Percentiles rank a stretch among this genome's conserved stretches.
Evolutionary conservation across 129 eudicot species (phyloP).

Genomic region (sunflower (Helianthus annuus)): HanXRQr2.0-SUNRISE NC_035435.2:71300844-71301343

Average conservation of each 20-base stretch:
- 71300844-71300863: constrained; percentile 52
- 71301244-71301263: constrained; percentile 94
- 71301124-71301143: neutral
- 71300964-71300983: constrained; percentile 81
- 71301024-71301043: constrained; percentile 11
- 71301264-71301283: constrained; percentile 51
- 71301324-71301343: no score
- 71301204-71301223: constrained; percentile 63
- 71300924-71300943: neutral
- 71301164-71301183: constrained; percentile 7
- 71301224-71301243: no score
- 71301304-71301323: no score
- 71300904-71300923: neutral
- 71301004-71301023: constrained; percentile 76
- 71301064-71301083: neutral
- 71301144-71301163: neutral
- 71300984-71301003: constrained; percentile 92
- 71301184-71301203: neutral
- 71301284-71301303: neutral
- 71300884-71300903: neutral
- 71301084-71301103: neutral
- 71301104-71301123: neutral
- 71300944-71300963: constrained; percentile 86
- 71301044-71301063: constrained; percentile 5
- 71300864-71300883: neutral